Base-by-base conservation (phyloP, 1,284 basidiomycete genomes). In the Cutaneotrichosporon cutaneum region DNA sequence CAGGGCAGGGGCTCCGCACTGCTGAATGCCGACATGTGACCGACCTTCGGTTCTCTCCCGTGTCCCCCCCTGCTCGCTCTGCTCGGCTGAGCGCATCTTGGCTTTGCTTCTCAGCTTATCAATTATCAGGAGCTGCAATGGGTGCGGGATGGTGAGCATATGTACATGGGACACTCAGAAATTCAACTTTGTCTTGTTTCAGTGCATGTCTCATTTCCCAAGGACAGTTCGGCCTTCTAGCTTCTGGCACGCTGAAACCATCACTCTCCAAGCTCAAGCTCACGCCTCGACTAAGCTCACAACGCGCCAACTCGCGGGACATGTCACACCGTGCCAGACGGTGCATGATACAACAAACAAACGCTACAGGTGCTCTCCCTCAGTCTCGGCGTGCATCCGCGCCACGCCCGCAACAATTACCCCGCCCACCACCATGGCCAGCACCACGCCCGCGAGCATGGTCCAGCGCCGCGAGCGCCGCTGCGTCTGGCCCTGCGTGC, bases 401-500 rank as follows among this genome's bases (percentile, higher is more conserved):
- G 50, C 33, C 0, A 58, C 47, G 21, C 44, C 55, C 10, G 24
- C 22, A 0, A 26, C 22, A n/a, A 58, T 51, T 1, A 58, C 33
- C 8, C 33, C 56, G 24, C 26, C 55, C 2, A 56, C 55, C 0
- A 56, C 30, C 18, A 48, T 21, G 0, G 32, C 55, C 30, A 56
- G 44, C 21, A 47, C n/a, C 21, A 55, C n/a, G 16, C 24, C 54
- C 36, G n/a, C 16, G 14, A 24, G 39, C 36, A 55, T 14, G 7
- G 26, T 45, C 39, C 42, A 55, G 14, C 21, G n/a, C 4, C 16
- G 54, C 16, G 54, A 44, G 18, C 54, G 30, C 21, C 27, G n/a
- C 5, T 58, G 44, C 4, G 11, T 26, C 33, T 59, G 58, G 30
- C 33, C n/a, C n/a, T n/a, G n/a, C n/a, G n/a, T 45, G 65, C 82